Evolutionary conservation across 176 grass and related monocot genomes (phyloP), one percentile per base, ranked within the genome.

Genomic region (Calamus simplicifolius): DNA sequence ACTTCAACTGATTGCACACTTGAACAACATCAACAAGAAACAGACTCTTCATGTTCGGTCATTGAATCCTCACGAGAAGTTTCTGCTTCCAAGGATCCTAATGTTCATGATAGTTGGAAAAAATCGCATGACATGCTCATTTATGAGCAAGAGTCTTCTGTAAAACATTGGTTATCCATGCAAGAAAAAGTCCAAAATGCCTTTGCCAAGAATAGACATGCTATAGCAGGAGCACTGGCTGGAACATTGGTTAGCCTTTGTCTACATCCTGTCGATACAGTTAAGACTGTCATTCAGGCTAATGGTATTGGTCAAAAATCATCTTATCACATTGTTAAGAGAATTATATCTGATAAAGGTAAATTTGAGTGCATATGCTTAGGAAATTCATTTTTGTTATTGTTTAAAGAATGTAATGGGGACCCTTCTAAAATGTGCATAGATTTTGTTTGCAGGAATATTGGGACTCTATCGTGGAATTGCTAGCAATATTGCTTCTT

Each of bases 251-350:
- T 88, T 58, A 97, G 83, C 61, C 62, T 85, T 63, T 97, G 71
- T 86, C 76, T 97, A 57, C 92, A 97, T 77, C 92, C 92, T 29
- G 64, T 97, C 82, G 92, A 97, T 82, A 97, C 92, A 74, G 72
- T 97, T 59, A 97, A 97, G 62, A 97, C 92, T 23, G 73, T 90
- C 48, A 82, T 97, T 85, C 92, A 97, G 57, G 81, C 78, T 59
- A 87, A 84, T 51, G 77, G 61, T 65, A 72, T 26, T 30, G 63
- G 81, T 68, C 78, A 73, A 67, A 87, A 66, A 67, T 97, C 92
- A 49, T 79, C 85, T 50, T 85, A 85, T 67, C 69, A 67, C 54
- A 73, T 80, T 56, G 72, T 97, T 52, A 80, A 80, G 51, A 49
- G 5, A 54, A 80, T 78, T 64, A 80, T 91, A 82, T 75, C 77